These are phyloP conservation scores for Rhododendron simsii DNA, from an alignment of 148 eudicot genomes.

Conservation along the genomic window DNA sequence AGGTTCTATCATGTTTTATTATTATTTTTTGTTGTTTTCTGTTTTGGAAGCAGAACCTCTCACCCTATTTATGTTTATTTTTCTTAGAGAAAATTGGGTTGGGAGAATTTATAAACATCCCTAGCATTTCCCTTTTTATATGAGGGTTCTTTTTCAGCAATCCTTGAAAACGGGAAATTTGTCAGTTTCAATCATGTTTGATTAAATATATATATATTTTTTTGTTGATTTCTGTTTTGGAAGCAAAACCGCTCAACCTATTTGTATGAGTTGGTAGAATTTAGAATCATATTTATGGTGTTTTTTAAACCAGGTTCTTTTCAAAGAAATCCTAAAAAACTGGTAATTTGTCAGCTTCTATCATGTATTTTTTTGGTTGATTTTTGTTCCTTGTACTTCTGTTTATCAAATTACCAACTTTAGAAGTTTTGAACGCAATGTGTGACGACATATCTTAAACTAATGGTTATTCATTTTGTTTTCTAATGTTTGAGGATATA, in stretches of 20 bases:
- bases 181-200: neutral
- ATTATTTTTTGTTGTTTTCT: neutral
- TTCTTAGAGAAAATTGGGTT: neutral
- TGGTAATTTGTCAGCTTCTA: neutral
- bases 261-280: neutral
- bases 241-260: neutral
- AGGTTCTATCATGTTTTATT: neutral
- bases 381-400: neutral
- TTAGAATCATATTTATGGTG: neutral
- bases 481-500: neutral
- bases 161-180: neutral
- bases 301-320: neutral
- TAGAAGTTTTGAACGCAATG: neutral
- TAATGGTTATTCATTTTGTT: neutral
- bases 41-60: neutral
- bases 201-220: too few relatives aligned
- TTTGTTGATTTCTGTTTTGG: neutral
- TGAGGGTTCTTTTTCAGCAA: neutral
- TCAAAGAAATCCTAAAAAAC: neutral
- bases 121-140: neutral
- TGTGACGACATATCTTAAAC: slow-evolving; percentile 15
- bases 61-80: neutral
- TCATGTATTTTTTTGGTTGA: neutral
- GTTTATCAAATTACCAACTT: neutral
- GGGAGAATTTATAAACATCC: neutral